A percentile compares a stretch with the other conserved stretches of the same genome.
Evolutionary conservation across 1,284 basidiomycete genomes (phyloP).

Genomic region (Malassezia psittaci): DNA sequence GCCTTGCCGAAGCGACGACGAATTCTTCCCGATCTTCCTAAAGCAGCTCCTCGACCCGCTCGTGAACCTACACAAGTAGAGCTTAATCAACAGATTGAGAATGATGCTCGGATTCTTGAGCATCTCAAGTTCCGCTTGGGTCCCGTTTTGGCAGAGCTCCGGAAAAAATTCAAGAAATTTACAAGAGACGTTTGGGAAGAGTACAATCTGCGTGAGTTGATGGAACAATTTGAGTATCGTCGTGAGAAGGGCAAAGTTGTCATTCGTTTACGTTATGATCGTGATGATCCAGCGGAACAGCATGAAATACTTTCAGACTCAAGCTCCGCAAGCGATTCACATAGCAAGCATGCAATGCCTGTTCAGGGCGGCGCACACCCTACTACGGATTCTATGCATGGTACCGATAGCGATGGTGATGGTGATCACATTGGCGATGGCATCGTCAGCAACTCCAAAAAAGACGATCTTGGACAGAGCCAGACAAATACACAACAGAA

Average conservation of each 20-base stretch:
- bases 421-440: too few species aligned
- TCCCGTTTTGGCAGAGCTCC: constrained; percentile 75
- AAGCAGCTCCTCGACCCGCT: constrained; percentile 81
- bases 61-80: constrained; percentile 72
- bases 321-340: too few species aligned
- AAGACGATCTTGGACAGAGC: too few species aligned
- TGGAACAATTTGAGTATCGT: constrained; percentile 38
- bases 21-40: constrained; percentile 71
- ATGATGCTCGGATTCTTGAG: constrained; percentile 67
- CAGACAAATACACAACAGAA: too few species aligned
- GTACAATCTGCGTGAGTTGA: constrained; percentile 47
- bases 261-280: constrained; percentile 63
- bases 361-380: too few species aligned
- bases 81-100: constrained; percentile 69
- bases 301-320: too few species aligned
- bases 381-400: too few species aligned
- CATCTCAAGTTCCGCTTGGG: constrained; percentile 77
- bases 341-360: too few species aligned
- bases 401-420: too few species aligned
- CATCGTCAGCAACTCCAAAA: too few species aligned
- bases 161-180: constrained; percentile 85
- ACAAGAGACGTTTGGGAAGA: constrained; percentile 61
- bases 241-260: constrained; percentile 35
- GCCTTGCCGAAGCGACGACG: constrained; percentile 73
- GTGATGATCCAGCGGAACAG: constrained; percentile 53